Percentiles rank a stretch among this genome's conserved stretches.
These are phyloP conservation scores for Apiosordaria backusii DNA, from an alignment of 495 filamentous ascomycete species.

Conservation along the genomic window DNA sequence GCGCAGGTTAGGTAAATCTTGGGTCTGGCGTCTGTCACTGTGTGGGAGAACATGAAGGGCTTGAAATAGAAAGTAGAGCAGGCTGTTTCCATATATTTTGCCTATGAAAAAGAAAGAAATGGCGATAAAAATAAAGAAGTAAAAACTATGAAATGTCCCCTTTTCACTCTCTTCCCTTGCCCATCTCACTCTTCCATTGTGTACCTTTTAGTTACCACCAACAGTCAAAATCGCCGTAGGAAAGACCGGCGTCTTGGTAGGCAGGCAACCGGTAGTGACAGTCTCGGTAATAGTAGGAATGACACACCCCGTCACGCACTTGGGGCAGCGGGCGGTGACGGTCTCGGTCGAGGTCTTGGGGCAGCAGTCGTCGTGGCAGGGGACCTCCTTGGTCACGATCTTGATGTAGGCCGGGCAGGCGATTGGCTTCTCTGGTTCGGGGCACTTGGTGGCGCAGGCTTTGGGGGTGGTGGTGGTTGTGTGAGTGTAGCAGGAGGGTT, in stretches of 20 bases:
- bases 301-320: background rate
- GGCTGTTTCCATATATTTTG: conserved; percentile 10
- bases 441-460: conserved; percentile 11
- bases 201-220: background rate
- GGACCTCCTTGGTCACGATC: conserved; percentile 30
- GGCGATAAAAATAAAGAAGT: background rate
- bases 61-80: conserved; percentile 18
- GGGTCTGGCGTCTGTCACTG: background rate
- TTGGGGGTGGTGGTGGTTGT: conserved; percentile 14
- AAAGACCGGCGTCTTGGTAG: background rate
- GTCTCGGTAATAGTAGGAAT: conserved; percentile 23
- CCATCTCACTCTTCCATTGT: background rate
- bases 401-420: conserved; percentile 30
- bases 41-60: background rate
- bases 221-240: background rate
- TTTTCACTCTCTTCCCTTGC: background rate
- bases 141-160: background rate
- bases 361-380: conserved; percentile 42
- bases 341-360: conserved; percentile 37
- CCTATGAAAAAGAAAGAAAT: conserved; percentile 12
- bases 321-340: conserved; percentile 37
- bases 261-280: conserved; percentile 4
- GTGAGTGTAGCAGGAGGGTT: conserved; percentile 22
- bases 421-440: background rate
- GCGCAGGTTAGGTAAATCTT: conserved; percentile 61